phyloP scores from a whole-genome alignment of 163 green algal genomes.

The Smithsoniella earleae region DNA sequence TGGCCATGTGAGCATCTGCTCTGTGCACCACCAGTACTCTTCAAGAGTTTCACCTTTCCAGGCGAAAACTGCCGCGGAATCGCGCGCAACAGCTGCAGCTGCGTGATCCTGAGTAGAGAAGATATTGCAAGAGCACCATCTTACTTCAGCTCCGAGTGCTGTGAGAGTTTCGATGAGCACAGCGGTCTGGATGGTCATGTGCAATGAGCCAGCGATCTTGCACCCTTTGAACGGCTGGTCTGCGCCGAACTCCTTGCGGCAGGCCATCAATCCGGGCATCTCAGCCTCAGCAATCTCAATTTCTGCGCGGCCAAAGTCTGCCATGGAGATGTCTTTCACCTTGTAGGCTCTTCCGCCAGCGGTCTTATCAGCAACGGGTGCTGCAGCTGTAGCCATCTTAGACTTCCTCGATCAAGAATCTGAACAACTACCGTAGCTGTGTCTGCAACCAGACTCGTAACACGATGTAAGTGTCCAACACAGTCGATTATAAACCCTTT shows the following conservation, averaged over 20 bases:
- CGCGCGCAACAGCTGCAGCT: conserved; percentile 88
- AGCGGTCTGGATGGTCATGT: conserved; percentile 99
- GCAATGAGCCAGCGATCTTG: conserved; percentile 90
- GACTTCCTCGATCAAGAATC: too few relatives aligned
- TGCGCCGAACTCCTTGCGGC: conserved; percentile 84
- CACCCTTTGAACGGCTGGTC: conserved; percentile 90
- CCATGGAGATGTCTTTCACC: conserved; percentile 96
- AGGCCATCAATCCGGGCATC: conserved; percentile 94
- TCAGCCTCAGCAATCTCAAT: conserved; percentile 96
- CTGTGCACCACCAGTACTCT: conserved; percentile 99
- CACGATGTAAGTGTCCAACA: too few relatives aligned
- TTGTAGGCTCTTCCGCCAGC: conserved; percentile 65
- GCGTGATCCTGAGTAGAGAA: conserved; percentile 94
- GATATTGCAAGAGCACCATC: conserved; percentile 84
- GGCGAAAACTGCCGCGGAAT: conserved; percentile 90
- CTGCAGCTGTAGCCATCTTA: conserved; percentile 34
- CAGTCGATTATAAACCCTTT: too few relatives aligned
- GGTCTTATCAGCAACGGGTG: conserved; percentile 38
- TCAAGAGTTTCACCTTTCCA: conserved; percentile 98
- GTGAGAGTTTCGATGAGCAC: conserved; percentile 98
- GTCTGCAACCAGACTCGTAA: too few relatives aligned
- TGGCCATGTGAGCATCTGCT: conserved; percentile 85
- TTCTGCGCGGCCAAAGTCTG: conserved; percentile 96
- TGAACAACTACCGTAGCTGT: too few relatives aligned
- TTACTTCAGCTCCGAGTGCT: conserved; percentile 82